Evolutionary conservation across 1,139 yeast genomes (phyloP).

Genomic region (Magnusiomyces paraingens): DNA sequence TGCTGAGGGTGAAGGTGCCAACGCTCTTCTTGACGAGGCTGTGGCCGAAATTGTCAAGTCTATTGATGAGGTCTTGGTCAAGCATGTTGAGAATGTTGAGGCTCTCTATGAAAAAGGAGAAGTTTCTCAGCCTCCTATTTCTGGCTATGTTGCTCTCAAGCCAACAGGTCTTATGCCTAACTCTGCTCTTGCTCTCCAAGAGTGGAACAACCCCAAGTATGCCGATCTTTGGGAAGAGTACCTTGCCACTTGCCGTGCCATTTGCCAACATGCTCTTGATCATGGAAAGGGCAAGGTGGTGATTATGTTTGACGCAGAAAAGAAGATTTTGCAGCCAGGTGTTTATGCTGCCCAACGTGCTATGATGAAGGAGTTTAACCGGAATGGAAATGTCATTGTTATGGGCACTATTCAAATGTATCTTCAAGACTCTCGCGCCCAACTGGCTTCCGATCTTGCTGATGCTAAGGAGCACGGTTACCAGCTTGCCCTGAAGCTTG

Average conservation of each 20-base stretch:
- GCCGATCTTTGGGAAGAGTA: slow-evolving; percentile 51
- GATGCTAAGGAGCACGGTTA: slow-evolving; percentile 57
- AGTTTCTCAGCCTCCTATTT: slow-evolving; percentile 33
- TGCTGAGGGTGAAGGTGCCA: slow-evolving; percentile 59
- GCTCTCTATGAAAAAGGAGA: slow-evolving; percentile 42
- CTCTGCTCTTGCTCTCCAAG: slow-evolving; percentile 66
- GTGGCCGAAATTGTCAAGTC: slow-evolving; percentile 57
- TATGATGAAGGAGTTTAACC: slow-evolving; percentile 69
- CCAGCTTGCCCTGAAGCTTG: slow-evolving; percentile 81
- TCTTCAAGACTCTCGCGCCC: slow-evolving; percentile 59
- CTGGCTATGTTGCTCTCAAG: slow-evolving; percentile 63
- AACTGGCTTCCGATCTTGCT: slow-evolving; percentile 56
- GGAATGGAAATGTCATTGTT: slow-evolving; percentile 52
- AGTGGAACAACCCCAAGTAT: slow-evolving; percentile 52
- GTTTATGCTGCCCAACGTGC: slow-evolving; percentile 87
- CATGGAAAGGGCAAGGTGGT: slow-evolving; percentile 78
- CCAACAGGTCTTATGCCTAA: slow-evolving; percentile 83
- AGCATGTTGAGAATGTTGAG: slow-evolving; percentile 53
- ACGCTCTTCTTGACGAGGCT: slow-evolving; percentile 51
- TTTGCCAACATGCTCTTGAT: slow-evolving; percentile 57
- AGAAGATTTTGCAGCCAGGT: slow-evolving; percentile 79
- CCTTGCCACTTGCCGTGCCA: slow-evolving; percentile 57
- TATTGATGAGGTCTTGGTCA: slow-evolving; percentile 61
- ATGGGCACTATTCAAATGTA: slow-evolving; percentile 95
- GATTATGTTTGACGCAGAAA: slow-evolving; percentile 90